Base-by-base conservation (phyloP, 768 basidiomycete genomes). In the Lactarius trivialis region DNA sequence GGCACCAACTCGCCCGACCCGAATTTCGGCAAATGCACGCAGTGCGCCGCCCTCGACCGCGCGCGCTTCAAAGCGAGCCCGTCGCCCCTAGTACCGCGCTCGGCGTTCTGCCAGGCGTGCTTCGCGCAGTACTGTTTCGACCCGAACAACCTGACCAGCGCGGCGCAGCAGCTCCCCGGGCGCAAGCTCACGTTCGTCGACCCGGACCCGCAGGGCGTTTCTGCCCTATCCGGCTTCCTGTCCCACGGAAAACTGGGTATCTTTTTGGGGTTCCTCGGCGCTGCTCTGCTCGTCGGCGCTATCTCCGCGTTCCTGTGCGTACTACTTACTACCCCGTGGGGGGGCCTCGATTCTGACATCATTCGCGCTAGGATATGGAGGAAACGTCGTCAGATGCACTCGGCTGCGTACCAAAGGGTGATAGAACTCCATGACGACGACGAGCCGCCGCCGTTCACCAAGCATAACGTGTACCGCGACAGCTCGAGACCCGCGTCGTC, bases 11-110 rank as follows among this genome's bases (percentile, higher is more conserved):
- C 70, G 6, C 76, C 84, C 33, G 89, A 85, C 60, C 69, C 74
- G 3, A 68, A 81, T 56, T 88, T 79, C 76, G 79, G 85, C 3
- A 78, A 76, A 41, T 93, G 91, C 67, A 76, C 93, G 24, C 82
- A 83, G 69, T 87, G 91, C 71, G 91, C 81, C 63, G 80, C 77
- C 67, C 82, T 74, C 79, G 86, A 75, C 33, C 68, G 73, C 12
- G 58, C 69, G 54, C 61, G 75, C 43, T 65, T 59, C n/a, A 52
- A 61, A 17, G 0, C 51, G 19, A 60, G 62, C 14, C 66, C 69
- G 14, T 26, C 53, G n/a, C 19, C n/a, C n/a, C n/a, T n/a, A n/a
- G n/a, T 63, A n/a, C 45, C 65, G 26, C 71, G 68, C 28, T 71
- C 72, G 15, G 51, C 63, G 24, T 51, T 70, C 49, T 73, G 72